A percentile compares a stretch with the other conserved stretches of the same genome.
phyloP scores from a whole-genome alignment of 192 early-diverging fungal species.

The Oehlia diaphana region DNA sequence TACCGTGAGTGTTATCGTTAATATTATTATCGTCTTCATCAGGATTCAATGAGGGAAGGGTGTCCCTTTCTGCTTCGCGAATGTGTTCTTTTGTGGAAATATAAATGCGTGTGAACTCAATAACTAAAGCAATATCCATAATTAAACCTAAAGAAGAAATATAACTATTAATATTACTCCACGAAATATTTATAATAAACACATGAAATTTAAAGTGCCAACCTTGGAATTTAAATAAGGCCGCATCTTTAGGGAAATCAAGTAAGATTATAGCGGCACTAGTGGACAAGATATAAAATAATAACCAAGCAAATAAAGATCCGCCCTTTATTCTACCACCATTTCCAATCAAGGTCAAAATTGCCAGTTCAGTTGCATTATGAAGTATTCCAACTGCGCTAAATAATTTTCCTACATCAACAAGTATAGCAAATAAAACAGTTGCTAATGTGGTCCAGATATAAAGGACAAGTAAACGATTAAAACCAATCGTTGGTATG shows the following conservation, averaged over 20 bases:
- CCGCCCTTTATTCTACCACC: conserved; percentile 15
- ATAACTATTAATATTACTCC: neutral
- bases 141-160: neutral
- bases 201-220: neutral
- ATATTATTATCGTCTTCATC: neutral
- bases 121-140: neutral
- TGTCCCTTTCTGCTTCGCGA: neutral
- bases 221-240: conserved; percentile 13
- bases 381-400: conserved; percentile 17
- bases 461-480: conserved; percentile 10
- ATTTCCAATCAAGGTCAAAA: conserved; percentile 16
- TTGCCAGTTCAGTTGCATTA: conserved; percentile 21
- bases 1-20: neutral
- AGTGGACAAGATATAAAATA: neutral
- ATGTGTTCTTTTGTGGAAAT: neutral
- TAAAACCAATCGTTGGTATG: neutral
- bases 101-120: neutral
- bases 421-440: neutral
- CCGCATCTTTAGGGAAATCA: neutral
- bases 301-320: neutral
- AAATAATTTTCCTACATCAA: conserved; percentile 29
- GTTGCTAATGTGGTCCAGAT: neutral
- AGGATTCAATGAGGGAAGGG: neutral
- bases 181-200: neutral
- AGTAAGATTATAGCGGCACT: neutral